These are phyloP conservation scores for Tulasnella sp. DNA, from an alignment of 768 basidiomycete genomes.

Conservation along the genomic window DNA sequence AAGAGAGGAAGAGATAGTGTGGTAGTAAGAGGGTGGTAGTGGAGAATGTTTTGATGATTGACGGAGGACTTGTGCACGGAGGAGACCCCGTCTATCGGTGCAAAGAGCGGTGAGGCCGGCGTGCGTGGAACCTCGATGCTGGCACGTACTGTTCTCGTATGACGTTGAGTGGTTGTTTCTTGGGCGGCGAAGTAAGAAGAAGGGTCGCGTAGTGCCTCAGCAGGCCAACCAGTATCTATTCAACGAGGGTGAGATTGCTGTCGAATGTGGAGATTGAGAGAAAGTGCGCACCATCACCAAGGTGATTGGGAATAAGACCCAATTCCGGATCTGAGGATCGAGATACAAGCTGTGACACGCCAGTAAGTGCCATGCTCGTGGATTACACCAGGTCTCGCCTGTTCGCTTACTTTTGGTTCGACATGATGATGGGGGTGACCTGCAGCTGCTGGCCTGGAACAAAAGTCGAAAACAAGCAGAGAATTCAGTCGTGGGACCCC, in stretches of 20 bases:
- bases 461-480: background rate
- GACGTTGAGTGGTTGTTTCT: slow-evolving; percentile 65
- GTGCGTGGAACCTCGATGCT: slow-evolving; percentile 20
- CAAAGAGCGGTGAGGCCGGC: slow-evolving; percentile 1
- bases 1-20: slow-evolving; percentile 65
- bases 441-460: background rate
- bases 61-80: slow-evolving; percentile 77
- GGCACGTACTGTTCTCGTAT: slow-evolving; percentile 79
- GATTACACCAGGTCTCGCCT: background rate
- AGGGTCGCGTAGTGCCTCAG: slow-evolving; percentile 87
- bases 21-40: slow-evolving; percentile 64
- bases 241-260: background rate
- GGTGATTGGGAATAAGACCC: slow-evolving; percentile 93
- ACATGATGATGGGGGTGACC: background rate
- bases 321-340: slow-evolving; percentile 92
- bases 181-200: slow-evolving; percentile 74
- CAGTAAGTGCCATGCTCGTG: background rate
- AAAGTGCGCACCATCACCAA: slow-evolving; percentile 74
- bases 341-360: slow-evolving; percentile 47
- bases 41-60: slow-evolving; percentile 74
- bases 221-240: slow-evolving; percentile 86
- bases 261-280: background rate
- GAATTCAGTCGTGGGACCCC: background rate
- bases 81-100: slow-evolving; percentile 55
- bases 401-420: background rate